A percentile compares a stretch with the other conserved stretches of the same genome.
Conservation (phyloP, 805 yeast genomes). For the Saccharomycopsis javanensis region DNA sequence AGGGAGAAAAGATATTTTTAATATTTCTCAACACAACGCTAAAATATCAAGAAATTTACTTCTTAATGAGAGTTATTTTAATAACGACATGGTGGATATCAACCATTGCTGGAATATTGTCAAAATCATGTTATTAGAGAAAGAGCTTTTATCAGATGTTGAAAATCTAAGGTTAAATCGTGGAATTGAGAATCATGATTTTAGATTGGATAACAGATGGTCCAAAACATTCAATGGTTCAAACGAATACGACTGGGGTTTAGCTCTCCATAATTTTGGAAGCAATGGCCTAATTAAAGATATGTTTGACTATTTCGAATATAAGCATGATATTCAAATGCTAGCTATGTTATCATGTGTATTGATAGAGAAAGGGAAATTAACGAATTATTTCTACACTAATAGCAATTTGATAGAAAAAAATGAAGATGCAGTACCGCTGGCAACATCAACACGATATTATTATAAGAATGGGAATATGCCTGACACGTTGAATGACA, state of each 20-base stretch:
- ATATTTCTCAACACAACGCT: constrained; percentile 59
- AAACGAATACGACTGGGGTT: constrained; percentile 52
- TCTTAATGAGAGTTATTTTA: not conserved
- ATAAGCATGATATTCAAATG: constrained; percentile 69
- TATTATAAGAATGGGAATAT: not conserved
- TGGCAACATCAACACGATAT: not conserved
- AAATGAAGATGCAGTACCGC: not conserved
- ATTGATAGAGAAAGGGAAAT: constrained; percentile 35
- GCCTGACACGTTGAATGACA: not conserved
- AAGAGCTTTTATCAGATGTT: constrained; percentile 49
- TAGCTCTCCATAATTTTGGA: constrained; percentile 58
- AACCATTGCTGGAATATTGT: constrained; percentile 14
- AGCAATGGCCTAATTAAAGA: constrained; percentile 53
- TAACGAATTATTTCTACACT: not conserved
- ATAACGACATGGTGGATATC: constrained; percentile 13
- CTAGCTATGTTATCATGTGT: constrained; percentile 80
- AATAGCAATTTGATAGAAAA: not conserved
- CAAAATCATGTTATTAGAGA: constrained; percentile 33
- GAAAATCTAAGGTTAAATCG: constrained; percentile 32
- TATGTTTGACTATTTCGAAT: constrained; percentile 56
- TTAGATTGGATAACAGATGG: not conserved
- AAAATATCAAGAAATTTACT: constrained; percentile 30
- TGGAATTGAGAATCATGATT: not conserved
- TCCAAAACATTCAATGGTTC: constrained; percentile 24
- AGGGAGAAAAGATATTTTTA: constrained; percentile 37